Evolutionary conservation across 2,329 filamentous ascomycete species (phyloP).

Genomic region (Biscogniauxia marginata): DNA sequence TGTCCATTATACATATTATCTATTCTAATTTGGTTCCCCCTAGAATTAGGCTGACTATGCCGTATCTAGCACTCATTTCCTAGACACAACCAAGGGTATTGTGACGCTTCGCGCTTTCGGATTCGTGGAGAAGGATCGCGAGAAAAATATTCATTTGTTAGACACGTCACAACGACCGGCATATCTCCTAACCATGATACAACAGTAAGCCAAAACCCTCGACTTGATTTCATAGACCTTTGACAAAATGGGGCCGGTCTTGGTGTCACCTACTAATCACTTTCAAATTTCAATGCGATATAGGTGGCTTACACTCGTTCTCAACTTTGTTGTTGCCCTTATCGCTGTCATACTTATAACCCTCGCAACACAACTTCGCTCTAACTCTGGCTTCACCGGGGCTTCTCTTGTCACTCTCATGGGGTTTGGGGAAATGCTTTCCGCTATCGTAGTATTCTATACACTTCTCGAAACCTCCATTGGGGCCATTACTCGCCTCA

Average conservation of each 20-base stretch:
- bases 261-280: neutral
- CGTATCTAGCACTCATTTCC: conserved; percentile 38
- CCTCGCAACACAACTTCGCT: conserved; percentile 22
- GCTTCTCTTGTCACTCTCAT: conserved; percentile 34
- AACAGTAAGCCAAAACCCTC: conserved; percentile 30
- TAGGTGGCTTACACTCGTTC: conserved; percentile 23
- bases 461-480: conserved; percentile 34
- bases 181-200: conserved; percentile 50
- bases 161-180: conserved; percentile 50
- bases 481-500: conserved; percentile 32
- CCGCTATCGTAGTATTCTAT: conserved; percentile 28
- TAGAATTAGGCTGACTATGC: conserved; percentile 1
- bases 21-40: neutral
- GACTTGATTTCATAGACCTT: too few species aligned
- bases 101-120: conserved; percentile 50
- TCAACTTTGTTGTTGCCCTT: conserved; percentile 23
- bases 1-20: too few species aligned
- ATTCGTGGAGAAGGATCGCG: conserved; percentile 41
- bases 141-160: conserved; percentile 43
- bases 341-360: conserved; percentile 23
- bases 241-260: too few species aligned
- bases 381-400: conserved; percentile 27
- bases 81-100: conserved; percentile 47
- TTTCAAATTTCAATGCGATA: conserved; percentile 1
- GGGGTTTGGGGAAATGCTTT: conserved; percentile 28